These are phyloP conservation scores for Achlya hypogyna DNA, from an alignment of 352 stramenopile genomes.

Conservation along the genomic window DNA sequence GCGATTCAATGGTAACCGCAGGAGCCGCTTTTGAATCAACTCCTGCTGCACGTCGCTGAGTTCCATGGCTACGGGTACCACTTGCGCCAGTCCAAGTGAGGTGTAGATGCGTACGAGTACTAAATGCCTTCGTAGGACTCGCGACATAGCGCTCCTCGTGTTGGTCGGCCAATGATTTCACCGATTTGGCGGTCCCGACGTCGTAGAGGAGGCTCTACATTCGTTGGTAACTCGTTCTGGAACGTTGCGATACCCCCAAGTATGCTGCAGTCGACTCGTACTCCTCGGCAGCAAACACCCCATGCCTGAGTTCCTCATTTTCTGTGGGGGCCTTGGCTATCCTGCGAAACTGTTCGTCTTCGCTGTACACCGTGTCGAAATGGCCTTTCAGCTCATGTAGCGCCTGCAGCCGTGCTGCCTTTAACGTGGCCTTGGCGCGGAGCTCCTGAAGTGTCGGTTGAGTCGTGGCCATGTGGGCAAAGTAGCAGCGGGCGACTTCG, in stretches of 20 bases:
- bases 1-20: background rate
- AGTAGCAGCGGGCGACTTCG: slow-evolving; percentile 1
- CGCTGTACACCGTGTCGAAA: slow-evolving; percentile 13
- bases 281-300: slow-evolving; percentile 14
- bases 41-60: background rate
- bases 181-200: no score
- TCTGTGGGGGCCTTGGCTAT: background rate
- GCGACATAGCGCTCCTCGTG: background rate
- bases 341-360: background rate
- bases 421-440: background rate
- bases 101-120: background rate
- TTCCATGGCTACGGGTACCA: background rate
- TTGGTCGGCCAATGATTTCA: no score
- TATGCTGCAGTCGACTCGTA: background rate
- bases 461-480: slow-evolving; percentile 19
- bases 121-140: background rate
- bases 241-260: no score
- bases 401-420: background rate
- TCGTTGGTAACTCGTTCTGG: no score
- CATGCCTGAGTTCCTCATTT: background rate
- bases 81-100: background rate
- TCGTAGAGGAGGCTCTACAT: no score
- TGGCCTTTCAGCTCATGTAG: background rate
- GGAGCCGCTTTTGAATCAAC: background rate
- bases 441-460: slow-evolving; percentile 16